phyloP scores from a whole-genome alignment of 345 rosid species.

The Eucalyptus regnans region DNA sequence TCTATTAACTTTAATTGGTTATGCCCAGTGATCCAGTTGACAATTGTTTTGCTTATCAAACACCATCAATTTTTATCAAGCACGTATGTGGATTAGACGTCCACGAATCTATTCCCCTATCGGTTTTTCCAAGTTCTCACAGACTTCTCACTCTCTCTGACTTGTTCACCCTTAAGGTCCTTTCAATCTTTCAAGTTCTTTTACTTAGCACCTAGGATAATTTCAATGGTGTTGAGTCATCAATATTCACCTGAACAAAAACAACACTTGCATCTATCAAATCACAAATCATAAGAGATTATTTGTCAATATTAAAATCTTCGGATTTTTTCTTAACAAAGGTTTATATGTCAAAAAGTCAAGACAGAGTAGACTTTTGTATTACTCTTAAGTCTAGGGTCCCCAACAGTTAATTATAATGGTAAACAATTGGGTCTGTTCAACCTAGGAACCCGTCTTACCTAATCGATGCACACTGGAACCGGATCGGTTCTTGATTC shows the following conservation, averaged over 20 bases:
- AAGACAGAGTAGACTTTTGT: not conserved
- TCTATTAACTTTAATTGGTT: not conserved
- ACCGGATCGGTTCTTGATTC: too few species aligned
- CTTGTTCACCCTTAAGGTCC: too few species aligned
- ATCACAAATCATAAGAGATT: not conserved
- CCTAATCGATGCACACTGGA: not conserved
- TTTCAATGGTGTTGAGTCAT: not conserved
- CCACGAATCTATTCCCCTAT: not conserved
- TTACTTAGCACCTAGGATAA: not conserved
- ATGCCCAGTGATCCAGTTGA: not conserved
- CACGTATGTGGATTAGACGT: not conserved
- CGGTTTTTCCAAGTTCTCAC: not conserved
- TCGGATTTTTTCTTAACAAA: not conserved
- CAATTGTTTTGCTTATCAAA: not conserved
- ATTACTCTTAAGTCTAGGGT: not conserved
- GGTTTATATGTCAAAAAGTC: not conserved
- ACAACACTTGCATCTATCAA: not conserved
- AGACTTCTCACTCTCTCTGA: too few species aligned
- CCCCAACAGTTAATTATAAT: not conserved
- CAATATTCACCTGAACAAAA: not conserved
- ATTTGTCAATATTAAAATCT: not conserved
- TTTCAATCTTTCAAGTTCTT: too few species aligned
- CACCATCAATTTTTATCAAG: not conserved
- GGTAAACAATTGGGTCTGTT: not conserved
- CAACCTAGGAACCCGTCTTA: not conserved